Conservation (phyloP, 768 basidiomycete genomes). For the Daedalea quercina region DNA sequence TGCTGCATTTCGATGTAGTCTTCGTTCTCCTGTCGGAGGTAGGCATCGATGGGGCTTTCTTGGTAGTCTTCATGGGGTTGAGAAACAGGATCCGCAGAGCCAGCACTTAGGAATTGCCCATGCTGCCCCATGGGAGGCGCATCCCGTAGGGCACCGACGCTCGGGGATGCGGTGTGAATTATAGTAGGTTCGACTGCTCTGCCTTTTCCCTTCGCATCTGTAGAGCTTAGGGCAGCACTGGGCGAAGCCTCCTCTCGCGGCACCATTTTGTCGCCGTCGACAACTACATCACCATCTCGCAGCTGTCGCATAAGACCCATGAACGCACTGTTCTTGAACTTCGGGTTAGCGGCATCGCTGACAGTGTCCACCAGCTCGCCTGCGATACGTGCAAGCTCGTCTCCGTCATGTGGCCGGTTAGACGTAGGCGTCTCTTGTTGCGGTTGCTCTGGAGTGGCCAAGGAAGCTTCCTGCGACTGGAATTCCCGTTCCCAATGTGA, state of each 20-base stretch:
- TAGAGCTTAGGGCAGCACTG: slow-evolving; percentile 18
- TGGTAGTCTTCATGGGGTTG: neutral
- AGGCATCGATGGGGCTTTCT: slow-evolving; percentile 19
- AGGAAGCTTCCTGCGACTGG: slow-evolving; percentile 36
- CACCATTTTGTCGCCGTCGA: slow-evolving; percentile 77
- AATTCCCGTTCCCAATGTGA: slow-evolving; percentile 59
- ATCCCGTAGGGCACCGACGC: neutral
- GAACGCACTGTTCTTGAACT: slow-evolving; percentile 82
- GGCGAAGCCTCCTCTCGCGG: slow-evolving; percentile 26
- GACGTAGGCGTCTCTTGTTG: slow-evolving; percentile 8
- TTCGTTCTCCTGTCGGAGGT: slow-evolving; percentile 28
- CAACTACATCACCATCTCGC: slow-evolving; percentile 69
- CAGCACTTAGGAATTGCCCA: too few relatives aligned
- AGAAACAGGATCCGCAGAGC: neutral
- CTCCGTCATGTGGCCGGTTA: slow-evolving; percentile 32
- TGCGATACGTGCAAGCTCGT: slow-evolving; percentile 78
- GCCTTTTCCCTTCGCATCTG: slow-evolving; percentile 67
- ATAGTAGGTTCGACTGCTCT: slow-evolving; percentile 17
- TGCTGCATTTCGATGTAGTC: slow-evolving; percentile 18
- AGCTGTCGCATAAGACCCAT: slow-evolving; percentile 82
- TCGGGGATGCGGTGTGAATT: neutral
- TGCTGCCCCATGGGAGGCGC: too few relatives aligned
- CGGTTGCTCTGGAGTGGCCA: neutral
- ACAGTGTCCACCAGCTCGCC: slow-evolving; percentile 74
- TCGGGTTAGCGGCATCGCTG: slow-evolving; percentile 68